A percentile compares a stretch with the other conserved stretches of the same genome.
These are phyloP conservation scores for Furcasterigmium sp. DNA, from an alignment of 2,329 filamentous ascomycete species.

Conservation along the genomic window DNA sequence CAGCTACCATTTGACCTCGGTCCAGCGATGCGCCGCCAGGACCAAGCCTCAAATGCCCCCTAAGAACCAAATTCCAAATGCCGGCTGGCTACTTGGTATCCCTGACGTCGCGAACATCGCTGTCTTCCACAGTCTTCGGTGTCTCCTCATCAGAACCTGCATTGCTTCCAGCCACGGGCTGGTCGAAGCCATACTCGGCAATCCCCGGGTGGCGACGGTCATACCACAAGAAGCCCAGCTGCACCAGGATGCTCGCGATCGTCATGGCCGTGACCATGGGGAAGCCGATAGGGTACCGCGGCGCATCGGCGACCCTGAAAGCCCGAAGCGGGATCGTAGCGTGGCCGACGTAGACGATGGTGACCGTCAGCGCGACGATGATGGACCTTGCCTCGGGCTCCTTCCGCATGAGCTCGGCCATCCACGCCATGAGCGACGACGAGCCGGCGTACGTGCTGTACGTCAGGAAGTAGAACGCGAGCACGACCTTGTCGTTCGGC, in stretches of 20 bases:
- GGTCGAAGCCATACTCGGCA: conserved; percentile 10
- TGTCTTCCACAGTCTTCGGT: no score
- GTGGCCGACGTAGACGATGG: conserved; percentile 30
- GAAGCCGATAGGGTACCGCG: conserved; percentile 29
- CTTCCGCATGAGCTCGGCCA: conserved; percentile 25
- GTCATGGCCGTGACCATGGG: conserved; percentile 26
- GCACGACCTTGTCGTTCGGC: conserved; percentile 21
- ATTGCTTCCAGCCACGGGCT: conserved; percentile 1
- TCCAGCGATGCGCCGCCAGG: no score
- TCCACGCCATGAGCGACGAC: conserved; percentile 29
- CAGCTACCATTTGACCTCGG: no score
- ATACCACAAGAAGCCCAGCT: conserved; percentile 26
- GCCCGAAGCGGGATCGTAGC: conserved; percentile 30
- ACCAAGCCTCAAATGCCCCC: no score
- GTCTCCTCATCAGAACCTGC: conserved; percentile 1
- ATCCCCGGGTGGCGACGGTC: conserved; percentile 16
- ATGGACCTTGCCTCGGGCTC: conserved; percentile 30
- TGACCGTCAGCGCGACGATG: conserved; percentile 29
- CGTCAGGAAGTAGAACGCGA: conserved; percentile 29
- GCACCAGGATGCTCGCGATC: conserved; percentile 21
- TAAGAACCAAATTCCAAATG: no score
- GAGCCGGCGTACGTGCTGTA: conserved; percentile 26
- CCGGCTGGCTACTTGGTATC: no score
- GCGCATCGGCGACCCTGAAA: conserved; percentile 26
- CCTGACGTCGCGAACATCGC: no score